Base-by-base conservation (phyloP, 2,329 filamentous ascomycete genomes). In the Aspergillus felis region DNA sequence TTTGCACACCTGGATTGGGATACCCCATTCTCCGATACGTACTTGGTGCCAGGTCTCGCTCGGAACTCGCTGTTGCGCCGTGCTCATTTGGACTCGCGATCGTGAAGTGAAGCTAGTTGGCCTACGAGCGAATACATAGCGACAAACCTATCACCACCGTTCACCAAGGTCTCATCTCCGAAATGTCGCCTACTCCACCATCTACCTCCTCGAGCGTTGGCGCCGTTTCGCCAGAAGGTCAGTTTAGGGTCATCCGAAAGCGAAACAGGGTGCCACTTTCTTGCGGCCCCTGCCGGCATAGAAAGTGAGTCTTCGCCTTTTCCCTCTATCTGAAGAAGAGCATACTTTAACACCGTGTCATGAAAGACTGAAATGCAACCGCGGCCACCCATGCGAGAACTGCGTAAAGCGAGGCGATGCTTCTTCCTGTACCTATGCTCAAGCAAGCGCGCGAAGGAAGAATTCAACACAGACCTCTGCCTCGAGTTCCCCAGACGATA, bases 241-340 rank as follows among this genome's bases (percentile, higher is more conserved):
- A 93, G 64, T 96, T 90, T 69, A 86, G 91, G 66, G 88, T 97
- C 52, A 90, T 97, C 58, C 87, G 93, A 64, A 96, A 95, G 79
- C 86, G 93, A 72, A 97, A 97, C 70, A 84, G 93, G 58, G 88
- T 97, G 17, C 93, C 93, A 50, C 81, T 97, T 51, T 97, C 92
- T 68, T 97, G 93, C 74, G 90, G 88, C 64, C 91, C 92, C 32
- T 97, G 93, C 75, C 84, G 93, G 71, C 90, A 92, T 68, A 87
- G 92, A 78, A 97, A 97, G 90, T 94, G 79, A 78, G 83, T 73
- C 38, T 44, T 56, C 47, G 48, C 57, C 42, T 54, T 22, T 24
- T 51, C 42, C 61, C 54, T 56, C 47, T 59, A 61, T 57, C 63
- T 35, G n/a, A 29, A 49, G 17, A 28, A 10, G 24, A 29, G 46